These are phyloP conservation scores for Bruguiera parviflora DNA, from an alignment of 345 rosid genomes.

Conservation along the genomic window DNA sequence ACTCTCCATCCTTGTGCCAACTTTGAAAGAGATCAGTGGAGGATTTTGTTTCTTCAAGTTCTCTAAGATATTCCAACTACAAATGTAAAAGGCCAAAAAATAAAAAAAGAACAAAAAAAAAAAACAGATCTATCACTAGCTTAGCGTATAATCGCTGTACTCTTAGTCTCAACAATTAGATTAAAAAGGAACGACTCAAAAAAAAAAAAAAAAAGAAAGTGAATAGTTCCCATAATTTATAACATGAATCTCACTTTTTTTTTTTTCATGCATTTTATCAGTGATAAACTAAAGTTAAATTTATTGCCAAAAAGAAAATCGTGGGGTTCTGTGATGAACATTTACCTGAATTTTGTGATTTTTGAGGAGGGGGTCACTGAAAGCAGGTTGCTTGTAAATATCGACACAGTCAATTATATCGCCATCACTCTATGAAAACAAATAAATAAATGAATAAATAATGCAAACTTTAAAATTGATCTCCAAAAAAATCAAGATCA, in stretches of 20 bases:
- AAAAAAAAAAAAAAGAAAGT: no score
- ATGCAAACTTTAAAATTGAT: neutral
- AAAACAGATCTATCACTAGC: neutral
- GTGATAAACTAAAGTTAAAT: no score
- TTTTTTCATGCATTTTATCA: no score
- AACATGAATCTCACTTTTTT: no score
- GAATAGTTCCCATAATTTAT: no score
- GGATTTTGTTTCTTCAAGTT: neutral
- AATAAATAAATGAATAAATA: neutral
- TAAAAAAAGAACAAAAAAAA: neutral
- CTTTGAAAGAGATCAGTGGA: slow-evolving; percentile 1
- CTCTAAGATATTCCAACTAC: slow-evolving; percentile 16
- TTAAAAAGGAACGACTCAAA: no score
- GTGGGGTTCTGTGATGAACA: neutral
- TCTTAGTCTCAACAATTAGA: no score
- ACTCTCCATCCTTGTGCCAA: slow-evolving; percentile 19
- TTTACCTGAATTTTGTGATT: slow-evolving; percentile 23
- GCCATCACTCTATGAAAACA: slow-evolving; percentile 3
- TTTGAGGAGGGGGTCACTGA: slow-evolving; percentile 30
- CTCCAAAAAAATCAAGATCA: neutral
- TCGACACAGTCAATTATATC: slow-evolving; percentile 30
- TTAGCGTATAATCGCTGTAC: no score
- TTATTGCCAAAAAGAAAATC: neutral
- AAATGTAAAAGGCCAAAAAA: neutral
- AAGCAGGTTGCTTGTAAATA: slow-evolving; percentile 33